Percentiles rank a stretch among this genome's conserved stretches.
Evolutionary conservation across 805 yeast genomes (phyloP).

Genomic region (Metschnikowia sp.): DNA sequence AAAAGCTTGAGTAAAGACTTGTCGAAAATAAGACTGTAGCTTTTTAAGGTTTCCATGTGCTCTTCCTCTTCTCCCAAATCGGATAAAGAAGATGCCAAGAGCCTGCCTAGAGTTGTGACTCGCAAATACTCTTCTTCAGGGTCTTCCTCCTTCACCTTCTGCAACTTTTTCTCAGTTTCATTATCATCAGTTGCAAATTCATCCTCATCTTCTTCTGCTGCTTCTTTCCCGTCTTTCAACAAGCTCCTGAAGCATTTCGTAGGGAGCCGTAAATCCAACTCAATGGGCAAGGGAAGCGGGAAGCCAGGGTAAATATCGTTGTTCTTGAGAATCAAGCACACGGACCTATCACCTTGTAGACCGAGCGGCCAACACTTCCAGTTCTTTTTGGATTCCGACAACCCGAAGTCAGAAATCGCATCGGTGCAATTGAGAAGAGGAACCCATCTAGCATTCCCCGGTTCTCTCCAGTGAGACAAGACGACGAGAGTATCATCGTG

Average conservation of each 20-base stretch:
- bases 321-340: conserved; percentile 74
- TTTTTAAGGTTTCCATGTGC: conserved; percentile 48
- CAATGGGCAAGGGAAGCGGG: conserved; percentile 83
- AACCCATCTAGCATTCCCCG: conserved; percentile 78
- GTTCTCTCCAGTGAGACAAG: conserved; percentile 73
- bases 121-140: conserved; percentile 67
- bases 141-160: conserved; percentile 24
- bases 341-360: conserved; percentile 61
- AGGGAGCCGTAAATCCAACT: conserved; percentile 69
- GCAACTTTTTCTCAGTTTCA: conserved; percentile 8
- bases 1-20: conserved; percentile 73
- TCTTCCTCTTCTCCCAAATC: conserved; percentile 34
- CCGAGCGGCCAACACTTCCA: conserved; percentile 90
- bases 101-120: conserved; percentile 56
- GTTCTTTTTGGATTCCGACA: conserved; percentile 45
- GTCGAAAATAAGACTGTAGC: conserved; percentile 61
- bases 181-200: conserved; percentile 14
- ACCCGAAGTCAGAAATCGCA: conserved; percentile 42
- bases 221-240: conserved; percentile 20
- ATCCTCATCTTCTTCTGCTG: conserved; percentile 26
- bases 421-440: conserved; percentile 68
- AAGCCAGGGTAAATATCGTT: conserved; percentile 62
- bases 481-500: conserved; percentile 67
- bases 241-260: conserved; percentile 31
- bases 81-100: conserved; percentile 51